phyloP scores from a whole-genome alignment of 2,329 filamentous ascomycete species.

The Penicillium sumatraense region DNA sequence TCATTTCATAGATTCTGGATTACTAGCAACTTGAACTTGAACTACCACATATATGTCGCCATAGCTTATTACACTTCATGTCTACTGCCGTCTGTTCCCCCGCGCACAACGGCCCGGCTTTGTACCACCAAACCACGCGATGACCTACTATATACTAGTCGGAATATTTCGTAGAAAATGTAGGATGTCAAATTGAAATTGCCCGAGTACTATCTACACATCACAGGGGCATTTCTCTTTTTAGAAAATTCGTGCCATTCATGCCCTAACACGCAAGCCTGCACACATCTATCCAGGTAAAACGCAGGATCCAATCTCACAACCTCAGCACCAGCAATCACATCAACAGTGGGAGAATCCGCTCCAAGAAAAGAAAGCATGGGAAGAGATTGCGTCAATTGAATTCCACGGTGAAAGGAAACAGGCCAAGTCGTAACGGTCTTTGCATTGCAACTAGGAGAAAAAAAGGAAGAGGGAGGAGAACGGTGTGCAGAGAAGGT shows the following conservation, averaged over 20 bases:
- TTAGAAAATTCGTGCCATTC: conserved; percentile 3
- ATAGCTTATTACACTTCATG: not conserved
- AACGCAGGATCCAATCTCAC: not conserved
- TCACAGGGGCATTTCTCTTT: not conserved
- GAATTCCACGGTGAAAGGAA: conserved; percentile 18
- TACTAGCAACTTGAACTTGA: too few relatives aligned
- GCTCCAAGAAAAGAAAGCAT: conserved; percentile 8
- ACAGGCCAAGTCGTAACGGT: conserved; percentile 40
- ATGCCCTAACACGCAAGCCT: not conserved
- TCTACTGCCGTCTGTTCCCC: not conserved
- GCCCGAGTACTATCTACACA: not conserved
- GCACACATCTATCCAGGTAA: conserved; percentile 3
- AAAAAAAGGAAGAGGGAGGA: conserved; percentile 19
- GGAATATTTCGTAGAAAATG: too few relatives aligned
- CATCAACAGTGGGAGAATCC: not conserved
- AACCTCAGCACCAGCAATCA: not conserved
- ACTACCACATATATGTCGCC: not conserved
- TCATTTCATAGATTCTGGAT: too few relatives aligned
- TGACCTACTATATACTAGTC: too few relatives aligned
- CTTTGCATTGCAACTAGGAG: conserved; percentile 44
- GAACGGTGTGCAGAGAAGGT: conserved; percentile 35
- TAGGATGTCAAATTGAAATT: not conserved
- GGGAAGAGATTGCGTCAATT: conserved; percentile 16
- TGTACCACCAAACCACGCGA: not conserved
- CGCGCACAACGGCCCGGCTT: not conserved